These are phyloP conservation scores for Fraxinus excelsior DNA, from an alignment of 257 asterid genomes.

Conservation along the genomic window DNA sequence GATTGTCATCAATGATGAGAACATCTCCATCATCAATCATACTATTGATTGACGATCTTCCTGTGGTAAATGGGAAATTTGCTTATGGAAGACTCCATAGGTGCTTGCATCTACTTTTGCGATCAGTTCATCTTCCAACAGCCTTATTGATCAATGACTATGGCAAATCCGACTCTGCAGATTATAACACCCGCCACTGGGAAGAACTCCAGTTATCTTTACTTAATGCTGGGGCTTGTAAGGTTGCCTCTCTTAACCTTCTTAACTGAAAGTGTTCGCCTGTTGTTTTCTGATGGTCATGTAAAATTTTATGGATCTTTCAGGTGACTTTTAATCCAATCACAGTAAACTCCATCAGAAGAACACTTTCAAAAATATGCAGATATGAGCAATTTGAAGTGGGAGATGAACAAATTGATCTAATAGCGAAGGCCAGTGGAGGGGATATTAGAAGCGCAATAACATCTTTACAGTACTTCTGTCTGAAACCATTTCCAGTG, in stretches of 20 bases:
- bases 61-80: conserved; percentile 72
- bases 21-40: conserved; percentile 48
- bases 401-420: conserved; percentile 66
- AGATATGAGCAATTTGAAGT: conserved; percentile 61
- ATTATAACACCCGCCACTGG: conserved; percentile 57
- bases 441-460: conserved; percentile 94
- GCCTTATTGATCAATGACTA: conserved; percentile 76
- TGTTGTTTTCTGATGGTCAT: conserved; percentile 21
- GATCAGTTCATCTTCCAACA: conserved; percentile 75
- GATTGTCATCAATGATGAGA: conserved; percentile 54
- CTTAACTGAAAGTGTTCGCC: conserved; percentile 9
- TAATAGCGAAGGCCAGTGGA: conserved; percentile 78
- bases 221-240: conserved; percentile 82
- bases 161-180: conserved; percentile 69
- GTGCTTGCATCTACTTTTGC: conserved; percentile 85
- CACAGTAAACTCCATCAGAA: conserved; percentile 73
- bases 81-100: conserved; percentile 60
- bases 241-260: conserved; percentile 60
- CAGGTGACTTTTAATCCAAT: conserved; percentile 86
- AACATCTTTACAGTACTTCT: conserved; percentile 81
- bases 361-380: conserved; percentile 63
- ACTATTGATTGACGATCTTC: conserved; percentile 92
- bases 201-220: conserved; percentile 86
- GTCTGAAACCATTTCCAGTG: conserved; percentile 52
- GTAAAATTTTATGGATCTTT: conserved; percentile 27